Base-by-base conservation (phyloP, 2,329 filamentous ascomycete genomes). In the Aspergillus luchuensis region DNA sequence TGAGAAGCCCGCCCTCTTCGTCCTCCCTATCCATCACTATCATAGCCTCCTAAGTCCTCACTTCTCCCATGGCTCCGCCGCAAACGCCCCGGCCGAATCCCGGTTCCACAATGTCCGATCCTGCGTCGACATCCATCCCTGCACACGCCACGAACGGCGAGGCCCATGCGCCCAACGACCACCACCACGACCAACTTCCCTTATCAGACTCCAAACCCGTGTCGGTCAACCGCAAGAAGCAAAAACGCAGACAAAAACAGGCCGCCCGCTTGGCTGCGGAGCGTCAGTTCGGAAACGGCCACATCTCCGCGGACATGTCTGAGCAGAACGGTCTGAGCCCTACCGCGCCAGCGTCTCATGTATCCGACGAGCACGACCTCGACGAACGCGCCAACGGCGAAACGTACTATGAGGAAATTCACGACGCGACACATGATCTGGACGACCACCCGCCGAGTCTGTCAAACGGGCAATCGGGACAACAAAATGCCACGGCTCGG, bases 221-320 rank as follows among this genome's bases (percentile, higher is more conserved):
- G 48, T 72, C 82, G 8, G 89, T 93, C 55, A 97, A 97, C 79
- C 88, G 91, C 73, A 97, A 97, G 83, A 98, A 97, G 82, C 91
- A 95, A 77, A 97, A 97, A 83, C 87, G 93, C 68, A 87, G 93
- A 67, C 89, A 91, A 73, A 97, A 97, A 76, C 83, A 86, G 78
- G 90, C 90, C 36, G 90, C 91, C 33, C 89, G 89, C 62, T 86
- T 89, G 72, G 85, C 85, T 30, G 86, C 84, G 48, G 82, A 82
- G 33, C 80, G 80, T 66, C 78, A 80, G 64, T 72, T 71, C 7
- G 64, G 70, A 33, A 75, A 72, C 60, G 68, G 69, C 41, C 68
- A 72, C 57, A 56, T 61, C 33, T 62, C 67, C 28, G 63, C 63
- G 36, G 68, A 71, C 52, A 52, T 59, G 15, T 61, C 65, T 30